These are phyloP conservation scores for Leccinum arenicola DNA, from an alignment of 768 basidiomycete genomes.

Conservation along the genomic window DNA sequence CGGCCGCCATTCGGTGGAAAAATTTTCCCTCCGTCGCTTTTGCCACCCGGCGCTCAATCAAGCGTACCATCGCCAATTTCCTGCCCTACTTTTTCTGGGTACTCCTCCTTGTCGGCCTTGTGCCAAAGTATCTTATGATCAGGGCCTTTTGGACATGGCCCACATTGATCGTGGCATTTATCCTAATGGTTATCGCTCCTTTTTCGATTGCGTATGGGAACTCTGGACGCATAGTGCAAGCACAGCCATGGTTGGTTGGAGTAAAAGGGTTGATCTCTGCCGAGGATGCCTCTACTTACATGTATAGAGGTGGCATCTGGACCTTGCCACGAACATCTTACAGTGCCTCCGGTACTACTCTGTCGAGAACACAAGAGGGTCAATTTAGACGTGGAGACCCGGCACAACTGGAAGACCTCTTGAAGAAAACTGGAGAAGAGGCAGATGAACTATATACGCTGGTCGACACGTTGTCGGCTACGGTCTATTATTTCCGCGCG, in stretches of 20 bases:
- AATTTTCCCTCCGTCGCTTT: constrained; percentile 20
- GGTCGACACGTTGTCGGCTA: constrained; percentile 20
- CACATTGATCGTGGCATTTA: background rate
- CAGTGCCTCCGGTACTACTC: constrained; percentile 17
- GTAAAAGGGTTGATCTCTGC: constrained; percentile 26
- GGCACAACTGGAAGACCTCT: constrained; percentile 4
- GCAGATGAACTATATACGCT: constrained; percentile 23
- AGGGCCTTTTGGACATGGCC: background rate
- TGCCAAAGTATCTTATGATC: too few relatives aligned
- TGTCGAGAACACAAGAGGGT: constrained; percentile 6
- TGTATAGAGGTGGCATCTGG: constrained; percentile 12
- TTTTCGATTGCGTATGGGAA: constrained; percentile 10
- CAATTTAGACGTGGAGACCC: constrained; percentile 18
- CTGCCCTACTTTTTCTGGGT: constrained; percentile 8
- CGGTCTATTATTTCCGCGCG: constrained; percentile 26
- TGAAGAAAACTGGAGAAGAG: background rate
- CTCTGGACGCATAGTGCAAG: constrained; percentile 15
- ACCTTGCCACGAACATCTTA: constrained; percentile 14
- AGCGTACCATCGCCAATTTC: constrained; percentile 4
- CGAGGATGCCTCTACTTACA: constrained; percentile 13
- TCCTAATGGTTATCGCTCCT: constrained; percentile 15
- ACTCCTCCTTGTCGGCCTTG: background rate
- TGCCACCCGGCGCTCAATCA: constrained; percentile 13
- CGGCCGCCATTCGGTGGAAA: constrained; percentile 23
- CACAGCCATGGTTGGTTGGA: constrained; percentile 24